Conservation (phyloP, 108 stramenopile genomes). For the Bacterosira constricta region DNA sequence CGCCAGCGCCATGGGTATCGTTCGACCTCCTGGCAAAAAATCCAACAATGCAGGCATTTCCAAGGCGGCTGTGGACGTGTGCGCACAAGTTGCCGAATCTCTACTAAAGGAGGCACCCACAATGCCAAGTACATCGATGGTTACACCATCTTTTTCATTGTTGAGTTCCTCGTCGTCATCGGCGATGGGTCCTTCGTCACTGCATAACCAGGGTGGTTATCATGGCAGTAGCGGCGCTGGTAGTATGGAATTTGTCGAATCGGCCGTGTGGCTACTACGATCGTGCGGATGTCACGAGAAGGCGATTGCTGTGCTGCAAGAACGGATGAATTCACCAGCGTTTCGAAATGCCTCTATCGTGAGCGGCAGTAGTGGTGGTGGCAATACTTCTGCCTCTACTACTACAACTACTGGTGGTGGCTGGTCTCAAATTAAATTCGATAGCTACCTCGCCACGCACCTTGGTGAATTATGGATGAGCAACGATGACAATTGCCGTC, state of each 20-base stretch:
- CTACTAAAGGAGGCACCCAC: constrained; percentile 67
- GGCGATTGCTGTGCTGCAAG: constrained; percentile 71
- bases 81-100: constrained; percentile 67
- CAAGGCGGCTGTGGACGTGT: constrained; percentile 64
- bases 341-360: constrained; percentile 45
- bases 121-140: too few relatives aligned
- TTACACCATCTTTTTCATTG: constrained; percentile 32
- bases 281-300: constrained; percentile 81
- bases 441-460: constrained; percentile 83
- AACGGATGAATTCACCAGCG: constrained; percentile 48
- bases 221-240: constrained; percentile 22
- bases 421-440: constrained; percentile 91
- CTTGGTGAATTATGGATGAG: constrained; percentile 84
- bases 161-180: constrained; percentile 21
- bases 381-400: constrained; percentile 26
- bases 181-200: not conserved
- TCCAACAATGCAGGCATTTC: constrained; percentile 6
- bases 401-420: constrained; percentile 12
- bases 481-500: constrained; percentile 58
- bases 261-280: constrained; percentile 84
- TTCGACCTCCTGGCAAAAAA: constrained; percentile 30
- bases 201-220: constrained; percentile 29
- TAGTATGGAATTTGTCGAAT: constrained; percentile 79
- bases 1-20: constrained; percentile 66
- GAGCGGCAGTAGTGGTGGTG: not conserved